Conservation (phyloP, 1,139 yeast genomes). For the Pichia sp. region DNA sequence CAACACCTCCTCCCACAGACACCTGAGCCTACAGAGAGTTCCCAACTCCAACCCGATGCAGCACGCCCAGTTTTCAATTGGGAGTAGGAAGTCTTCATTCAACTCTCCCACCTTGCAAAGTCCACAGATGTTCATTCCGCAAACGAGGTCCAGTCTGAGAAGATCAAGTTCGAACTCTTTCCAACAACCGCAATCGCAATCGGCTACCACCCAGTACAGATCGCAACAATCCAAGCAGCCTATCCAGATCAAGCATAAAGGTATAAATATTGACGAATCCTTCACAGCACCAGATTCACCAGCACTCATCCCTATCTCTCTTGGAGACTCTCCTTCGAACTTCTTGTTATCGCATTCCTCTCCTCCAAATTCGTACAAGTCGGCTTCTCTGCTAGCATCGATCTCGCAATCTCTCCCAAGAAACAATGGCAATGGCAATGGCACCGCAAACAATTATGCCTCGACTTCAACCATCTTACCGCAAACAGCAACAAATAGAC, state of each 20-base stretch:
- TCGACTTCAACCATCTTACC: background rate
- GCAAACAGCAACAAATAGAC: background rate
- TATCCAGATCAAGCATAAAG: slow-evolving; percentile 8
- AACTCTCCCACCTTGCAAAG: slow-evolving; percentile 19
- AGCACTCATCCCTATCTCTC: slow-evolving; percentile 39
- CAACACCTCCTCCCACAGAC: slow-evolving; percentile 6
- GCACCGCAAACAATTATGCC: background rate
- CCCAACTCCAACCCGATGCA: slow-evolving; percentile 5
- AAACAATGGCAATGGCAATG: background rate
- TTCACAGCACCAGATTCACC: slow-evolving; percentile 19
- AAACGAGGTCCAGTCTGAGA: slow-evolving; percentile 11
- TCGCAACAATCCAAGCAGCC: slow-evolving; percentile 5
- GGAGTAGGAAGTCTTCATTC: slow-evolving; percentile 19
- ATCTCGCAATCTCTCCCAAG: background rate
- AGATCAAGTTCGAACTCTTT: slow-evolving; percentile 16
- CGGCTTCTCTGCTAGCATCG: slow-evolving; percentile 17
- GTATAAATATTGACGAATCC: slow-evolving; percentile 2
- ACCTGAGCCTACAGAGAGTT: slow-evolving; percentile 7
- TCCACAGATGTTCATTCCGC: slow-evolving; percentile 8
- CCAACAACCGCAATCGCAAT: slow-evolving; percentile 13
- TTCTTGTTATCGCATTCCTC: slow-evolving; percentile 52
- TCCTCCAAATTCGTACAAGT: slow-evolving; percentile 39
- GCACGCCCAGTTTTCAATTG: slow-evolving; percentile 12
- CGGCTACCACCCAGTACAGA: background rate
- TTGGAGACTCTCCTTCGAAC: slow-evolving; percentile 54